Evolutionary conservation across 768 basidiomycete species (phyloP).

Genomic region (Epithele typhae): DNA sequence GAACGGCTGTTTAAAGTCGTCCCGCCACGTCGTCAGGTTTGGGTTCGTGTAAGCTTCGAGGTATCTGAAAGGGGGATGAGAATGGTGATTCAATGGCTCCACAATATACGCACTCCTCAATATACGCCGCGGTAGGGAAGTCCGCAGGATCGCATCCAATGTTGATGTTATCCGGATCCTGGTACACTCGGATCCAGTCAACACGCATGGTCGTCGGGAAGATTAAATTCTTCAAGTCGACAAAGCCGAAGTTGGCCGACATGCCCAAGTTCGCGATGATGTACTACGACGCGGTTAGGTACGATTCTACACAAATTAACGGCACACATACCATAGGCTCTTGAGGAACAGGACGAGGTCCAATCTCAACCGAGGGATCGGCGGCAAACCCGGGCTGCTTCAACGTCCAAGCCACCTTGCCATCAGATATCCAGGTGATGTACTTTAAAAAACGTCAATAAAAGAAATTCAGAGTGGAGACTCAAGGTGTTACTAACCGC

Average conservation of each 20-base stretch:
- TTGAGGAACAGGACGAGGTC: constrained; percentile 67
- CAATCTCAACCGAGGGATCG: constrained; percentile 53
- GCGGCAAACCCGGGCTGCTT: constrained; percentile 58
- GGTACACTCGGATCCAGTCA: constrained; percentile 83
- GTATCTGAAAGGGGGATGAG: constrained; percentile 36
- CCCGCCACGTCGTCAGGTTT: constrained; percentile 47
- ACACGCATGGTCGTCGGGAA: constrained; percentile 62
- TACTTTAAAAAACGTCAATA: constrained; percentile 40
- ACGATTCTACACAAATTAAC: background rate
- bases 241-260: constrained; percentile 57
- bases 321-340: constrained; percentile 72
- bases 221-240: constrained; percentile 48
- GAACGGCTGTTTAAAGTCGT: constrained; percentile 42
- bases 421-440: constrained; percentile 74
- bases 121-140: constrained; percentile 77
- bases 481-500: constrained; percentile 39
- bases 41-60: constrained; percentile 70
- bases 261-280: constrained; percentile 59
- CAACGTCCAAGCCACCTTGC: constrained; percentile 66
- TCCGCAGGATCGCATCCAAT: constrained; percentile 67
- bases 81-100: too few species aligned
- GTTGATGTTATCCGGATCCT: constrained; percentile 43
- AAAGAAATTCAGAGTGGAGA: background rate
- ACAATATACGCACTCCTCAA: constrained; percentile 48
- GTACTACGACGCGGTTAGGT: constrained; percentile 31